Base-by-base conservation (phyloP, 192 early-diverging fungal genomes). In the Podila epicladia region DNA sequence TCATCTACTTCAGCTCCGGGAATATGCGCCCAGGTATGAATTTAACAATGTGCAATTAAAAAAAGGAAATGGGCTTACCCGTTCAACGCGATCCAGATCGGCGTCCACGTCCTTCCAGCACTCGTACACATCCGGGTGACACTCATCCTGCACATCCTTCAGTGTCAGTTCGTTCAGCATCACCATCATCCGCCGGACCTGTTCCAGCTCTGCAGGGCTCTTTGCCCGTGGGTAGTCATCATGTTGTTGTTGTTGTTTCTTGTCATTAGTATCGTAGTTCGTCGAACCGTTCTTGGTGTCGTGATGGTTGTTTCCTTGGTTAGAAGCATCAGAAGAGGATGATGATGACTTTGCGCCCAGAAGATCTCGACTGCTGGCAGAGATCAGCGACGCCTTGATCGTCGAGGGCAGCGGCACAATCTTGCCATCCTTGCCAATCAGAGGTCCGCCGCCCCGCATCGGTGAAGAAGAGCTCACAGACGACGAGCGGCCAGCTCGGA, bases 61-160 rank as follows among this genome's bases (percentile, higher is more conserved):
- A 45, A 59, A 17, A 41, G 31, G 9, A 20, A 4, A 37, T 2
- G 15, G 15, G 51, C 77, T 58, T 65, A 80, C 77, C 67, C 71
- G 15, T 53, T 80, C 77, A 9, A 80, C 77, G 9, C 77, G 65
- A 60, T 80, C 77, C 33, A 80, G 62, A 55, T 80, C 71, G 1
- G 70, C 77, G 69, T 80, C 77, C 22, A 80, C 71, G 55, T 80
- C 67, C 62, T 80, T 80, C 77, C 77, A 80, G 15, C 77, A 80
- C 1, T 80, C 77, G 48, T 80, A 80, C 17, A 80, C 77, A 9
- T 80, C 77, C 26, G 77, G 77, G 55, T 80, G 77, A 61, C 77
- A 80, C 15, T 80, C 77, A 26, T 73, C 60, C 28, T 73, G 77
- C 7, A 80, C 77, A 65, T 80, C 77, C 60, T 73, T 80, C 11